phyloP scores from a whole-genome alignment of 1,139 yeast species.

The Debaryomyces robertsiae region DNA sequence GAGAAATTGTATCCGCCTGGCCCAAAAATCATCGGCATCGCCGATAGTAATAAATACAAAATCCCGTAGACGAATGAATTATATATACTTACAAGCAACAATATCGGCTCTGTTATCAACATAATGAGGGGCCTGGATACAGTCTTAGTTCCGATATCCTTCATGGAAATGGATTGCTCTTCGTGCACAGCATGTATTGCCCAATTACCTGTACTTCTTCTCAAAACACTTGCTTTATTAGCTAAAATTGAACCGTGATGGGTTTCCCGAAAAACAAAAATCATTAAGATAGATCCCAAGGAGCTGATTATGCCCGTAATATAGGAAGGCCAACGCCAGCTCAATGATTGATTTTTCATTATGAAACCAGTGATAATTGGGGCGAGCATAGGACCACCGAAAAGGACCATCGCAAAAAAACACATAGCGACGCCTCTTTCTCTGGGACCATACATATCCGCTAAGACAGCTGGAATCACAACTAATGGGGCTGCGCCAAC shows the following conservation, averaged over 20 bases:
- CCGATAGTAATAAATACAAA: slow-evolving; percentile 73
- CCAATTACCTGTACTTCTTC: slow-evolving; percentile 66
- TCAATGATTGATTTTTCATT: slow-evolving; percentile 33
- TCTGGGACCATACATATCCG: slow-evolving; percentile 38
- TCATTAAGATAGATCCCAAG: slow-evolving; percentile 25
- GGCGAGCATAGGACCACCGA: slow-evolving; percentile 45
- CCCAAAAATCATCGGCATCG: slow-evolving; percentile 73
- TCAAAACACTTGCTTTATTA: slow-evolving; percentile 61
- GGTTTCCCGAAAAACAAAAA: slow-evolving; percentile 48
- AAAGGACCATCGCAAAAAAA: slow-evolving; percentile 37
- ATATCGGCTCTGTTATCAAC: slow-evolving; percentile 73
- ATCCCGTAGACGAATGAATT: slow-evolving; percentile 84
- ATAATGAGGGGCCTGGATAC: slow-evolving; percentile 68
- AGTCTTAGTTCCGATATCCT: slow-evolving; percentile 65
- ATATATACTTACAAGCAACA: slow-evolving; percentile 68
- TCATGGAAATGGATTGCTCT: slow-evolving; percentile 56
- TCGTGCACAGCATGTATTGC: slow-evolving; percentile 81
- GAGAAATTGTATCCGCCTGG: slow-evolving; percentile 55
- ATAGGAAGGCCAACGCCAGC: slow-evolving; percentile 65
- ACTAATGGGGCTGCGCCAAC: slow-evolving; percentile 46
- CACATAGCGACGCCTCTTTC: slow-evolving; percentile 41
- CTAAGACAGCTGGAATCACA: slow-evolving; percentile 44
- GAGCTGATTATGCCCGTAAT: slow-evolving; percentile 54
- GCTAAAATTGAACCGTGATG: slow-evolving; percentile 56
- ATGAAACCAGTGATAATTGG: slow-evolving; percentile 41